These are phyloP conservation scores for Chloris gayana DNA, from an alignment of 176 grass and related monocot genomes.

Conservation along the genomic window DNA sequence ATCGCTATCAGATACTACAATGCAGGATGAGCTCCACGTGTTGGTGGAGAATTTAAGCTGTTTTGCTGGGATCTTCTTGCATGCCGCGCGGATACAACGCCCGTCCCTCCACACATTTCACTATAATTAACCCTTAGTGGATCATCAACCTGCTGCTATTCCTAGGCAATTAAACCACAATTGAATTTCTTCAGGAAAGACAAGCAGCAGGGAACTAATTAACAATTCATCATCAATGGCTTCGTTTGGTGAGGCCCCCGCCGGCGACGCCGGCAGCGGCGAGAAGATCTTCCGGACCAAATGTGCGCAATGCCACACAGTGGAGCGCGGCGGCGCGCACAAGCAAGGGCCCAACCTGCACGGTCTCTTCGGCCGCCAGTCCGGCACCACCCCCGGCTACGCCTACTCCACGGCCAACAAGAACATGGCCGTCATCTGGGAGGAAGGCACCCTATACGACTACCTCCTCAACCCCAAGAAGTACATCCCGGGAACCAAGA, in stretches of 20 bases:
- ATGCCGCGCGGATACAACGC: no score
- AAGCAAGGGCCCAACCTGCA: slow-evolving; percentile 80
- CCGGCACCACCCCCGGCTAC: slow-evolving; percentile 73
- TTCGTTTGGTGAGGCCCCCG: slow-evolving; percentile 75
- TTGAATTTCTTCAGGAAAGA: background rate
- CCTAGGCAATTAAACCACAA: no score
- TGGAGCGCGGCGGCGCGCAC: slow-evolving; percentile 88
- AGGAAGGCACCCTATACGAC: slow-evolving; percentile 67
- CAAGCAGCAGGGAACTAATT: background rate
- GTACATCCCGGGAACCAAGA: slow-evolving; percentile 82
- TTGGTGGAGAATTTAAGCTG: no score
- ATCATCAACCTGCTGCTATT: no score
- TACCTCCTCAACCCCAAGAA: slow-evolving; percentile 84
- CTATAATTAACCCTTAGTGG: no score
- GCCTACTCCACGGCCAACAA: slow-evolving; percentile 74
- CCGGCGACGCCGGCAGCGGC: slow-evolving; percentile 58
- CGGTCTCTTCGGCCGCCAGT: slow-evolving; percentile 76
- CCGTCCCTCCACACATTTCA: no score
- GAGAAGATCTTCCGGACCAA: slow-evolving; percentile 99
- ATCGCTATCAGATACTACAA: no score
- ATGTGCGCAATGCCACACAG: slow-evolving; percentile 96
- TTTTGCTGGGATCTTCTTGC: no score
- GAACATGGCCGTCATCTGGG: slow-evolving; percentile 75
- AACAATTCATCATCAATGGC: slow-evolving; percentile 48
- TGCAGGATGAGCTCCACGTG: no score